phyloP scores from a whole-genome alignment of 257 asterid genomes.

The Mitragyna speciosa region DNA sequence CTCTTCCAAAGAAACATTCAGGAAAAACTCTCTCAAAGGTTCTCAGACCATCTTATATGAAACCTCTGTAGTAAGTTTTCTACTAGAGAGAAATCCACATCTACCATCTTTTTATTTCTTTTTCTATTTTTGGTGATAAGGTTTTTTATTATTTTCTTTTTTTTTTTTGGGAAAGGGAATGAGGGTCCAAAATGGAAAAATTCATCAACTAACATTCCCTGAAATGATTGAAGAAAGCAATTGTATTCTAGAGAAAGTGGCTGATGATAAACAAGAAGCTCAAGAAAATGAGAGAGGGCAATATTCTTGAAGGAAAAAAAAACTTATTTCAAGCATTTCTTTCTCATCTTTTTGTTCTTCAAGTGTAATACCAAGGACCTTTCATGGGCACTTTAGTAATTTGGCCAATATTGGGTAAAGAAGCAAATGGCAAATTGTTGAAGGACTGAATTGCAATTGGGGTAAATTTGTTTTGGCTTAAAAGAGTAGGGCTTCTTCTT shows the following conservation, averaged over 20 bases:
- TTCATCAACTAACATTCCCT: not conserved
- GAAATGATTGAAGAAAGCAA: not conserved
- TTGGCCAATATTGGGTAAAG: too few relatives aligned
- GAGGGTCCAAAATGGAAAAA: not conserved
- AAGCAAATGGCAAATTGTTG: too few relatives aligned
- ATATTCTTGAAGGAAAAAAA: not conserved
- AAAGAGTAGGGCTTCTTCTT: too few relatives aligned
- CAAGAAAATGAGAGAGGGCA: not conserved
- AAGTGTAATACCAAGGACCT: too few relatives aligned
- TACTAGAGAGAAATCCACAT: not conserved
- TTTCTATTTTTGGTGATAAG: not conserved
- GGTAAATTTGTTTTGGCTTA: too few relatives aligned
- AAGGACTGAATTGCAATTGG: too few relatives aligned
- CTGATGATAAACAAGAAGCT: not conserved
- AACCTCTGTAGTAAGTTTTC: conserved; percentile 15
- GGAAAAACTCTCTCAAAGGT: conserved; percentile 16
- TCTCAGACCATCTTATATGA: conserved; percentile 6
- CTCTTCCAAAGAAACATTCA: not conserved
- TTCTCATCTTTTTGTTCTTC: not conserved
- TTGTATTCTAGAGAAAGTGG: not conserved
- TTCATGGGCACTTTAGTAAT: too few relatives aligned
- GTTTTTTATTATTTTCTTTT: not conserved
- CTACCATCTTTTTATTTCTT: not conserved
- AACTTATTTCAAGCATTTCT: not conserved
- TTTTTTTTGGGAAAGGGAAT: conserved; percentile 4